Conservation (phyloP, 495 filamentous ascomycete genomes). For the Xylaria sp. region DNA sequence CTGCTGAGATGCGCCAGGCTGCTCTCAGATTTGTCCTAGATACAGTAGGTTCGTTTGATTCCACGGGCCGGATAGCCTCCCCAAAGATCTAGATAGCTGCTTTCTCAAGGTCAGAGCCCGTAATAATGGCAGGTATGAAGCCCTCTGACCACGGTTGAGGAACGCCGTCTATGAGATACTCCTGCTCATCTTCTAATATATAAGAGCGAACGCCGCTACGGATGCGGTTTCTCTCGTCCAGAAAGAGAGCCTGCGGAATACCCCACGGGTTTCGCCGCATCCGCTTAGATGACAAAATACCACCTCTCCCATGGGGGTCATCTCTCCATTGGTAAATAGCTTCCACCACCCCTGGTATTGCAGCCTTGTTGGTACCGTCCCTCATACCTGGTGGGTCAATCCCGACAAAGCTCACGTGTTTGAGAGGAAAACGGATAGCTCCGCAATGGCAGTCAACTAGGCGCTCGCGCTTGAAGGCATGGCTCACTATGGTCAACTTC, state of each 20-base stretch:
- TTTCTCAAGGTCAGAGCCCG: slow-evolving; percentile 4
- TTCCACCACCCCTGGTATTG: slow-evolving; percentile 48
- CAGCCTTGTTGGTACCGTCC: slow-evolving; percentile 44
- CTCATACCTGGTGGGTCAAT: slow-evolving; percentile 68
- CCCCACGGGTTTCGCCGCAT: slow-evolving; percentile 56
- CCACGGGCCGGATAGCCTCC: slow-evolving; percentile 7
- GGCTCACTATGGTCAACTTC: slow-evolving; percentile 71
- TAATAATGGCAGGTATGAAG: background rate
- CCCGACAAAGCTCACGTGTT: slow-evolving; percentile 62
- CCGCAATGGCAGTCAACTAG: slow-evolving; percentile 72
- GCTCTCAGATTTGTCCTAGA: slow-evolving; percentile 70
- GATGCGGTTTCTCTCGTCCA: slow-evolving; percentile 41
- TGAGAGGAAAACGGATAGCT: slow-evolving; percentile 63
- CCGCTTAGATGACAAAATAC: slow-evolving; percentile 56
- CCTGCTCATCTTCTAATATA: slow-evolving; percentile 36
- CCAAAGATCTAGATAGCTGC: slow-evolving; percentile 32
- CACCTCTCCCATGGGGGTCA: slow-evolving; percentile 57
- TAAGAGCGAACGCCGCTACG: slow-evolving; percentile 44
- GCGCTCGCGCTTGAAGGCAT: slow-evolving; percentile 74
- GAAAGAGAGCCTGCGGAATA: slow-evolving; percentile 49
- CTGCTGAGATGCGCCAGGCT: slow-evolving; percentile 73
- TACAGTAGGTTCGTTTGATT: slow-evolving; percentile 46
- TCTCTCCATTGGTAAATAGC: slow-evolving; percentile 54
- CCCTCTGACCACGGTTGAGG: slow-evolving; percentile 43
- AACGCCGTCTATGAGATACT: slow-evolving; percentile 43